Evolutionary conservation across 2,329 filamentous ascomycete genomes (phyloP).

Genomic region (Colletotrichum salicis): DNA sequence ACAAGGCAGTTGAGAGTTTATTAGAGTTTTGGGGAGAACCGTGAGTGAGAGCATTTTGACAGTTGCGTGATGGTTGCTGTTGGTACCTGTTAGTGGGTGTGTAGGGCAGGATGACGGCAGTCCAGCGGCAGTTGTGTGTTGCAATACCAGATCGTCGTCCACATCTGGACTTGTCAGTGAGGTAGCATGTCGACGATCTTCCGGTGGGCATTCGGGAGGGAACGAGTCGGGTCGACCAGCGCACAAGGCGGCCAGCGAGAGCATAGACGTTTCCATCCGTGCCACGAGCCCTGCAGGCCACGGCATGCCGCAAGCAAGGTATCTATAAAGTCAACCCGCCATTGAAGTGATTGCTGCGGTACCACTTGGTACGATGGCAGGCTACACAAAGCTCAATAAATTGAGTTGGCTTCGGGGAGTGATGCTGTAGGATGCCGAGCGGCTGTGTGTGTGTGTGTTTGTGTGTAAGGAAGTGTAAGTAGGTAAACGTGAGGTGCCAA

Average conservation of each 20-base stretch:
- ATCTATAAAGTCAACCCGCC: background rate
- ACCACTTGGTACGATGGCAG: background rate
- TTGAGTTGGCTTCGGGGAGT: background rate
- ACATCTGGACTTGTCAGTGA: slow-evolving; percentile 1
- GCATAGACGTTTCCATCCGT: slow-evolving; percentile 33
- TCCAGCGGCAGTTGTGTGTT: background rate
- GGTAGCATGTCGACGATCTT: slow-evolving; percentile 14
- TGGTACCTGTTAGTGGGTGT: background rate
- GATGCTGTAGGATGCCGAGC: slow-evolving; percentile 11
- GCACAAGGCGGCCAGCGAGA: slow-evolving; percentile 6
- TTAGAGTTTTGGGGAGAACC: background rate
- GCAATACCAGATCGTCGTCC: slow-evolving; percentile 1
- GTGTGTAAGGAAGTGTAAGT: background rate
- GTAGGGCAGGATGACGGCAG: background rate
- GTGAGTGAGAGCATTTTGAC: background rate
- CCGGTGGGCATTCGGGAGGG: background rate
- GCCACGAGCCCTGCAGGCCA: slow-evolving; percentile 11
- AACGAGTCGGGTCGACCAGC: background rate
- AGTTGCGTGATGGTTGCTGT: background rate
- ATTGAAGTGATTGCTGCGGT: background rate
- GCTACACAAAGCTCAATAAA: background rate
- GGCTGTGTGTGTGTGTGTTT: background rate
- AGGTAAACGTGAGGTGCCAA: slow-evolving; percentile 7
- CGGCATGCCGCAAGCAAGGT: background rate
- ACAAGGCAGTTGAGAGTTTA: background rate